A percentile compares a stretch with the other conserved stretches of the same genome.
phyloP scores from a whole-genome alignment of 2,329 filamentous ascomycete genomes.

The Phialophora verrucosa region DNA sequence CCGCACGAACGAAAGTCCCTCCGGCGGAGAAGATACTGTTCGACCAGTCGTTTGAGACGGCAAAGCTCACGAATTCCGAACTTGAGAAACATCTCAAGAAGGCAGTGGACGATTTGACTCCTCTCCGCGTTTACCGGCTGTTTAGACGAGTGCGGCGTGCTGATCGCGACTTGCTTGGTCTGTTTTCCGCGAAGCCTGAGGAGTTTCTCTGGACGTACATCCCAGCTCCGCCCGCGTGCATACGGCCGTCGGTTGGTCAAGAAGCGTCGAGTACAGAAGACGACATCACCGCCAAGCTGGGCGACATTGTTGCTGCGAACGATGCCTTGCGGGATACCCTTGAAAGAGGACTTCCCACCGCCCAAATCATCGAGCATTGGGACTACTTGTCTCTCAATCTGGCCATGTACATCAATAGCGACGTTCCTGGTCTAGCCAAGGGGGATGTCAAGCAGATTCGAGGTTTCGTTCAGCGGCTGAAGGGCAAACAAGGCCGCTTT shows the following conservation, averaged over 20 bases:
- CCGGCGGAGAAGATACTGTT: constrained; percentile 83
- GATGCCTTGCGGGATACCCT: constrained; percentile 83
- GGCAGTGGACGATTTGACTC: constrained; percentile 92
- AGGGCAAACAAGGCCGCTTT: constrained; percentile 97
- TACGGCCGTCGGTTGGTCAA: constrained; percentile 90
- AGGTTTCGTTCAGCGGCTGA: constrained; percentile 92
- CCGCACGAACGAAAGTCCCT: constrained; percentile 79
- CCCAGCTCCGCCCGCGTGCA: constrained; percentile 90
- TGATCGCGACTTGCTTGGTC: constrained; percentile 89
- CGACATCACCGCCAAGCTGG: constrained; percentile 94
- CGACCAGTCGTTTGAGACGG: constrained; percentile 81
- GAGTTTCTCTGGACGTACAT: constrained; percentile 98
- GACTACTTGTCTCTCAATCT: constrained; percentile 95
- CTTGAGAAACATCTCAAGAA: constrained; percentile 90
- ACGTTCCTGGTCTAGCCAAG: constrained; percentile 89
- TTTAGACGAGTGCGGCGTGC: constrained; percentile 84
- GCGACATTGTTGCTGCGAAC: constrained; percentile 93
- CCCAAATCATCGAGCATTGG: constrained; percentile 97
- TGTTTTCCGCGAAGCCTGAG: constrained; percentile 89
- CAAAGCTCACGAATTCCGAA: constrained; percentile 77
- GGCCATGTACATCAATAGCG: constrained; percentile 97
- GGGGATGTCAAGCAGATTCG: constrained; percentile 86
- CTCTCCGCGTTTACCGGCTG: constrained; percentile 83
- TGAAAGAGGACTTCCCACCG: constrained; percentile 79
- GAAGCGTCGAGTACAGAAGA: constrained; percentile 94